Conservation (phyloP, 768 basidiomycete species). For the Russula sp. region DNA sequence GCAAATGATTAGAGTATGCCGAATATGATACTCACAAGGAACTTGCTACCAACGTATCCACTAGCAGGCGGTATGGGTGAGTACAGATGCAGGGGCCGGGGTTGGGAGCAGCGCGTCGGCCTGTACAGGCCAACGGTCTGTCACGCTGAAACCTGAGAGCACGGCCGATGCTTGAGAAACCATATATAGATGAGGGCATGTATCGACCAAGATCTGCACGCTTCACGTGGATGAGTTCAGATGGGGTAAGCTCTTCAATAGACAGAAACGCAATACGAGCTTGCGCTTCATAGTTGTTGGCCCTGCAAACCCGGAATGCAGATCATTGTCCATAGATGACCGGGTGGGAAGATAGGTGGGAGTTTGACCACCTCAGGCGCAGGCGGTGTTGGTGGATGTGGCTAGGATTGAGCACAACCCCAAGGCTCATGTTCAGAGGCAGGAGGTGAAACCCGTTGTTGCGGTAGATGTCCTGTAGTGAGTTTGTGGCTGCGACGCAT, state of each 20-base stretch:
- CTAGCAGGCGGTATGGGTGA: not conserved
- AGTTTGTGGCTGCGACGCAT: not conserved
- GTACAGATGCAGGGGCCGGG: not conserved
- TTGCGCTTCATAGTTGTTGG: not conserved
- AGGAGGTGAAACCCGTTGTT: not conserved
- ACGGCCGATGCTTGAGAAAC: not conserved
- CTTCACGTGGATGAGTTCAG: not conserved
- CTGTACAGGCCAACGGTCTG: not conserved
- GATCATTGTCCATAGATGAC: not conserved
- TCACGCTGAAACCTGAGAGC: not conserved
- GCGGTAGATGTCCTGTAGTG: too few species aligned
- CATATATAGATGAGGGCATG: not conserved
- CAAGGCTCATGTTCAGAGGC: not conserved
- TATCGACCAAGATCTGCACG: not conserved
- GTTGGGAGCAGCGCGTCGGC: not conserved
- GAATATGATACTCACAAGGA: not conserved
- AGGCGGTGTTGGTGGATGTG: not conserved
- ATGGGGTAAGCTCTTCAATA: not conserved
- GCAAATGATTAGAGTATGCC: not conserved
- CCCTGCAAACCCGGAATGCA: not conserved
- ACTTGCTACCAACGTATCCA: not conserved
- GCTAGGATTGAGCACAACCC: not conserved
- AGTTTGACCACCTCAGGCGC: not conserved
- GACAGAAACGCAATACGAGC: not conserved
- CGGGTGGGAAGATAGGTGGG: not conserved